These are phyloP conservation scores for Phytophthora pluvialis DNA, from an alignment of 352 stramenopile species.

Conservation along the genomic window DNA sequence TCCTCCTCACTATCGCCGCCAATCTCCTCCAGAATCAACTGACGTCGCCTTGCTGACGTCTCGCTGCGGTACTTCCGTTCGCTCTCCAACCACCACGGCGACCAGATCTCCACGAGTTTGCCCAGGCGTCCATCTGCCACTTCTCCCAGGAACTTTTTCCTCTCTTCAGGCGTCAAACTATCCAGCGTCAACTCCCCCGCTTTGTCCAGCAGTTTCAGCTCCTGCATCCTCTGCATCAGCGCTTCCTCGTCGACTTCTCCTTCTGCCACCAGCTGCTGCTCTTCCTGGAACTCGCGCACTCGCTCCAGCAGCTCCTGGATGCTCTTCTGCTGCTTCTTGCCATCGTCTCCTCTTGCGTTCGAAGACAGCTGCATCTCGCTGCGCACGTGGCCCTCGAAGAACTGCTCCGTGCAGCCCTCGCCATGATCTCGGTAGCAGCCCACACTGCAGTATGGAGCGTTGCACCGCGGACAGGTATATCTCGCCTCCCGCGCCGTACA, in stretches of 20 bases:
- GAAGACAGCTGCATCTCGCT: conserved; percentile 57
- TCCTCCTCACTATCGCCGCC: conserved; percentile 4
- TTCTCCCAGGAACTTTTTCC: conserved; percentile 63
- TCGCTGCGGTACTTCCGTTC: conserved; percentile 57
- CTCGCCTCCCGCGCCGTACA: conserved; percentile 60
- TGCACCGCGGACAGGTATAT: conserved; percentile 89
- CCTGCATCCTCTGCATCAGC: conserved; percentile 48
- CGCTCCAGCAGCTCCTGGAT: conserved; percentile 58
- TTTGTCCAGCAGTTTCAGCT: conserved; percentile 57
- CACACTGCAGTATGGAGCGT: conserved; percentile 80
- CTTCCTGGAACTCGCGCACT: conserved; percentile 66
- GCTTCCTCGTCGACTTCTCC: conserved; percentile 37
- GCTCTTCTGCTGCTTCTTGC: conserved; percentile 39
- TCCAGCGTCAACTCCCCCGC: conserved; percentile 62
- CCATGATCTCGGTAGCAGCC: conserved; percentile 80
- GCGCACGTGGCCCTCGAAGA: conserved; percentile 76
- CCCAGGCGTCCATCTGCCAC: conserved; percentile 70
- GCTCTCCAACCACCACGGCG: conserved; percentile 72
- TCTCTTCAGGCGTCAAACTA: conserved; percentile 62
- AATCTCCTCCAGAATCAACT: conserved; percentile 64
- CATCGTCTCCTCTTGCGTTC: conserved; percentile 27
- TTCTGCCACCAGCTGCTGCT: conserved; percentile 25
- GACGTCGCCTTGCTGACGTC: conserved; percentile 43
- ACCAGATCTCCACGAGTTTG: conserved; percentile 69
- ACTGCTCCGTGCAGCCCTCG: conserved; percentile 74